Conservation (phyloP, 495 filamentous ascomycete genomes). For the Achaetomiella virescens region DNA sequence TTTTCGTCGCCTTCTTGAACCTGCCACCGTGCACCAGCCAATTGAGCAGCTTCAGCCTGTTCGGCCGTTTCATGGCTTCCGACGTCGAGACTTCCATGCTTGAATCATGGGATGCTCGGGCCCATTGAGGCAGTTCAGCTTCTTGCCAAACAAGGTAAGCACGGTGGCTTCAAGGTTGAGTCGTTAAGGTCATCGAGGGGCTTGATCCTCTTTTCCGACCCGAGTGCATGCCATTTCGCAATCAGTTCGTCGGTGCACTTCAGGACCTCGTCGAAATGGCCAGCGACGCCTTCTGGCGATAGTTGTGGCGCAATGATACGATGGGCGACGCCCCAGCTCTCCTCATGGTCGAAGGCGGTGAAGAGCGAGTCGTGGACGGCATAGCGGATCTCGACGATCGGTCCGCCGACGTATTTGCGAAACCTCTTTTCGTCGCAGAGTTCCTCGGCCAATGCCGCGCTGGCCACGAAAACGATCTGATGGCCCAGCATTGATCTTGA, state of each 20-base stretch:
- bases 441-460: slow-evolving; percentile 57
- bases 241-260: slow-evolving; percentile 60
- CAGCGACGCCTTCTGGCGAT: slow-evolving; percentile 51
- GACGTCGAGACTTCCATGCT: slow-evolving; percentile 60
- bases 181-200: slow-evolving; percentile 59
- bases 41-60: slow-evolving; percentile 50
- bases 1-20: slow-evolving; percentile 47
- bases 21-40: slow-evolving; percentile 49
- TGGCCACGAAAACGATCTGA: slow-evolving; percentile 38
- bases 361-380: slow-evolving; percentile 60
- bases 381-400: slow-evolving; percentile 53
- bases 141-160: slow-evolving; percentile 55
- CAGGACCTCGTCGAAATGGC: slow-evolving; percentile 61
- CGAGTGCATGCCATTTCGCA: slow-evolving; percentile 60
- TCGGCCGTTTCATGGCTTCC: slow-evolving; percentile 51
- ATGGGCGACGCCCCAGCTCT: slow-evolving; percentile 65
- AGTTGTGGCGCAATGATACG: slow-evolving; percentile 65
- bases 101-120: slow-evolving; percentile 57
- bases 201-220: slow-evolving; percentile 43
- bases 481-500: slow-evolving; percentile 52
- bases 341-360: slow-evolving; percentile 57
- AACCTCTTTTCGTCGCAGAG: slow-evolving; percentile 65
- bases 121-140: slow-evolving; percentile 60
- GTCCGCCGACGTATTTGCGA: slow-evolving; percentile 51
- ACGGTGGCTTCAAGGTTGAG: slow-evolving; percentile 65